phyloP scores from a whole-genome alignment of 768 basidiomycete genomes.

The Plicaturopsis crispa region DNA sequence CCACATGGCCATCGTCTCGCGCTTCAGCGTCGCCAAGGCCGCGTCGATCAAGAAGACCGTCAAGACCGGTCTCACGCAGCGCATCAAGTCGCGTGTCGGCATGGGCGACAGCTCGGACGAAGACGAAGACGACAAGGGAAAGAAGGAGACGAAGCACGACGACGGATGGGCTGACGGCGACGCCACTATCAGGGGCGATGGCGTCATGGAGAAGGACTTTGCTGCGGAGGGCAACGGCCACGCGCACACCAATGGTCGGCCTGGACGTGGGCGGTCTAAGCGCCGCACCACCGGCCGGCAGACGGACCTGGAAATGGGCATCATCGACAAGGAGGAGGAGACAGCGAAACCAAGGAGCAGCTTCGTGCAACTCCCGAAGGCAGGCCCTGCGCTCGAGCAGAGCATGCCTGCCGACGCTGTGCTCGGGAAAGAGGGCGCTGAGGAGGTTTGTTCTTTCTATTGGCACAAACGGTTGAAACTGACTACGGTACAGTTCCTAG shows the following conservation, averaged over 20 bases:
- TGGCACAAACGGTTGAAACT: neutral
- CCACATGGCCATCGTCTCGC: slow-evolving; percentile 87
- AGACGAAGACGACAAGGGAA: slow-evolving; percentile 25
- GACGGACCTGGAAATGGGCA: slow-evolving; percentile 18
- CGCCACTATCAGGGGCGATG: slow-evolving; percentile 18
- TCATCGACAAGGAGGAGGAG: slow-evolving; percentile 10
- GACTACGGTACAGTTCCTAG: slow-evolving; percentile 66
- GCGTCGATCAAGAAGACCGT: slow-evolving; percentile 80
- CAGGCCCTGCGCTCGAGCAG: slow-evolving; percentile 55
- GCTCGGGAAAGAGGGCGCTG: slow-evolving; percentile 63
- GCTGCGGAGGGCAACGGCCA: slow-evolving; percentile 8
- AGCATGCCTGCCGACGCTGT: slow-evolving; percentile 88
- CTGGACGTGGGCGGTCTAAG: slow-evolving; percentile 9
- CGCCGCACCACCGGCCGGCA: slow-evolving; percentile 8
- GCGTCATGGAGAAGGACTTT: slow-evolving; percentile 13
- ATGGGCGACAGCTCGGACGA: slow-evolving; percentile 59
- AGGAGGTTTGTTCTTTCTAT: slow-evolving; percentile 42
- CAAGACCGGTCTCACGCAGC: slow-evolving; percentile 72
- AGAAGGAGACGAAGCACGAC: slow-evolving; percentile 12
- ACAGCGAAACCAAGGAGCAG: slow-evolving; percentile 16
- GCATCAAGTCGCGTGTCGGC: slow-evolving; percentile 66
- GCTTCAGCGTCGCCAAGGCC: slow-evolving; percentile 66
- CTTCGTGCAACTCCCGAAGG: slow-evolving; percentile 11
- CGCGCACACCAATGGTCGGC: slow-evolving; percentile 6
- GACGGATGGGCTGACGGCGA: slow-evolving; percentile 24